Conservation (phyloP, 768 basidiomycete genomes). For the Austroboletus festivus region DNA sequence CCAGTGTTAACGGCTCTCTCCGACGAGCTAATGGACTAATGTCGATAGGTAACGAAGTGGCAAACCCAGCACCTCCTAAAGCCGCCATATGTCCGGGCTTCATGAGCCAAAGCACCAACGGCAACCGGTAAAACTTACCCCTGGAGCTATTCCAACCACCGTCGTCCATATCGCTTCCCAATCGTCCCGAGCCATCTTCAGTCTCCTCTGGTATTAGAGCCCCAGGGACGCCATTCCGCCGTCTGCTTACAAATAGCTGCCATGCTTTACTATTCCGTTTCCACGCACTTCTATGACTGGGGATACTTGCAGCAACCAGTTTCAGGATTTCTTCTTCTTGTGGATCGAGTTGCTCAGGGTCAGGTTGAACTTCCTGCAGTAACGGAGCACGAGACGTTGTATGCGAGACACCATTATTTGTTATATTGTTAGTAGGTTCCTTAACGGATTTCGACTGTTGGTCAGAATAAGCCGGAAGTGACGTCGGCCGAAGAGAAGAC, state of each 20-base stretch:
- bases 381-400: background rate
- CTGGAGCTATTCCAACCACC: constrained; percentile 25
- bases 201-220: constrained; percentile 35
- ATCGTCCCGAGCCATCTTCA: constrained; percentile 28
- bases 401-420: constrained; percentile 1
- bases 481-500: constrained; percentile 58
- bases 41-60: constrained; percentile 61
- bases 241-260: constrained; percentile 51
- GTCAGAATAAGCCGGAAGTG: constrained; percentile 66
- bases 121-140: constrained; percentile 19
- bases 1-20: constrained; percentile 44
- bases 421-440: background rate
- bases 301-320: constrained; percentile 65
- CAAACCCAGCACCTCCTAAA: constrained; percentile 34
- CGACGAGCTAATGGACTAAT: constrained; percentile 41
- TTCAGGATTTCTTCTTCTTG: constrained; percentile 54
- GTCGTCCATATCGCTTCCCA: constrained; percentile 16
- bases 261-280: constrained; percentile 60
- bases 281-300: constrained; percentile 74
- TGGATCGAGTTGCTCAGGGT: constrained; percentile 32
- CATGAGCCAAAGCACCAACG: constrained; percentile 7
- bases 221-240: constrained; percentile 27
- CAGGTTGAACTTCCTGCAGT: constrained; percentile 4
- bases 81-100: constrained; percentile 24
- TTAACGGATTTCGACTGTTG: constrained; percentile 34